Conservation (phyloP, 768 basidiomycete genomes). For the Agaricus sinodeliciosus region DNA sequence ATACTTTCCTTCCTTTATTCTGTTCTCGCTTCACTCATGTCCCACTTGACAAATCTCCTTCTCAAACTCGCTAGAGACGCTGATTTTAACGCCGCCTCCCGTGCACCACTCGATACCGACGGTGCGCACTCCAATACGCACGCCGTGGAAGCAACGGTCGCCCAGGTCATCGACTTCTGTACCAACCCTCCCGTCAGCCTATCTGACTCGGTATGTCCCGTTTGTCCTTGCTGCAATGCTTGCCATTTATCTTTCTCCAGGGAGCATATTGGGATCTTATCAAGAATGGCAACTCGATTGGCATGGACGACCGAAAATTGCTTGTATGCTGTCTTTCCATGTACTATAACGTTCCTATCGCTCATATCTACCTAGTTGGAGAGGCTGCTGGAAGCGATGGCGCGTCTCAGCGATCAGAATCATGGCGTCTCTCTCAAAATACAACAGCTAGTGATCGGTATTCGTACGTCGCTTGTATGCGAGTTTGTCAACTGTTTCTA, state of each 20-base stretch:
- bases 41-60: conserved; percentile 11
- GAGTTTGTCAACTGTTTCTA: conserved; percentile 9
- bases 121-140: conserved; percentile 22
- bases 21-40: conserved; percentile 15
- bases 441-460: conserved; percentile 44
- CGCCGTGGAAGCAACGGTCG: conserved; percentile 19
- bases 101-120: conserved; percentile 27
- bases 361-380: conserved; percentile 45
- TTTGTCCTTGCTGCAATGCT: neutral
- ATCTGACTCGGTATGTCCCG: conserved; percentile 24
- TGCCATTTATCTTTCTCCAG: conserved; percentile 21
- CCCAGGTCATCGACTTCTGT: conserved; percentile 23
- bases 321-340: conserved; percentile 33
- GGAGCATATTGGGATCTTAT: conserved; percentile 44
- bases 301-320: conserved; percentile 55
- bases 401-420: conserved; percentile 33
- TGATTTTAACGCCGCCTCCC: conserved; percentile 18
- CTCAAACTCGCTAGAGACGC: conserved; percentile 17
- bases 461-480: conserved; percentile 38
- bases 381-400: conserved; percentile 52
- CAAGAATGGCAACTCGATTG: conserved; percentile 28
- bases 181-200: conserved; percentile 19
- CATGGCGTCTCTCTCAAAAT: conserved; percentile 26
- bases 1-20: conserved; percentile 8
- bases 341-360: neutral